phyloP scores from a whole-genome alignment of 2,329 filamentous ascomycete species.

The Sporothrix sp. region DNA sequence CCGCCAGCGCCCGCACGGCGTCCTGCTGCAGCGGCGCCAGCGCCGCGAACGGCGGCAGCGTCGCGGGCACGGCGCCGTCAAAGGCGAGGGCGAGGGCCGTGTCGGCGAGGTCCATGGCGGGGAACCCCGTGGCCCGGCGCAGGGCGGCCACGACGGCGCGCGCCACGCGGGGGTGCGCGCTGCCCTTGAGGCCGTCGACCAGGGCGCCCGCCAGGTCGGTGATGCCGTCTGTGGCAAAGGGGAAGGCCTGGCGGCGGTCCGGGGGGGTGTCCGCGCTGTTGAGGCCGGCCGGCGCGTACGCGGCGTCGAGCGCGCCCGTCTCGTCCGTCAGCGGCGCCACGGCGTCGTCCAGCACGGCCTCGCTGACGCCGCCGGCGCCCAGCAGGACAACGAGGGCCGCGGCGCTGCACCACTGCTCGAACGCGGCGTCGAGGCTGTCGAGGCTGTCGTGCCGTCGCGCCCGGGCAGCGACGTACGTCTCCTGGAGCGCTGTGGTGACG shows the following conservation, averaged over 20 bases:
- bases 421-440: background rate
- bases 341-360: background rate
- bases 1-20: background rate
- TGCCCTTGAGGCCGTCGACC: background rate
- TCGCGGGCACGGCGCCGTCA: background rate
- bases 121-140: background rate
- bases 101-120: background rate
- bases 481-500: no score
- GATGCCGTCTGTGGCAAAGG: background rate
- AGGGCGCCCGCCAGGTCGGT: background rate
- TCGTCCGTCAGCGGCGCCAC: background rate
- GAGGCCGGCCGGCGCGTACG: background rate
- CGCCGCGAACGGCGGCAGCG: background rate
- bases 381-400: background rate
- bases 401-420: background rate
- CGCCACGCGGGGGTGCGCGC: background rate
- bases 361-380: background rate
- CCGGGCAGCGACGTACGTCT: background rate
- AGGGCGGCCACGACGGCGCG: background rate
- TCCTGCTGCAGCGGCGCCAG: background rate
- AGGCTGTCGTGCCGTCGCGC: no score
- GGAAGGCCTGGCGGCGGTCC: no score
- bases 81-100: background rate
- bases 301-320: background rate
- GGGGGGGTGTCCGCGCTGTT: no score